Conservation (phyloP, 2,329 filamentous ascomycete genomes). For the Paracamarosporium sp. region DNA sequence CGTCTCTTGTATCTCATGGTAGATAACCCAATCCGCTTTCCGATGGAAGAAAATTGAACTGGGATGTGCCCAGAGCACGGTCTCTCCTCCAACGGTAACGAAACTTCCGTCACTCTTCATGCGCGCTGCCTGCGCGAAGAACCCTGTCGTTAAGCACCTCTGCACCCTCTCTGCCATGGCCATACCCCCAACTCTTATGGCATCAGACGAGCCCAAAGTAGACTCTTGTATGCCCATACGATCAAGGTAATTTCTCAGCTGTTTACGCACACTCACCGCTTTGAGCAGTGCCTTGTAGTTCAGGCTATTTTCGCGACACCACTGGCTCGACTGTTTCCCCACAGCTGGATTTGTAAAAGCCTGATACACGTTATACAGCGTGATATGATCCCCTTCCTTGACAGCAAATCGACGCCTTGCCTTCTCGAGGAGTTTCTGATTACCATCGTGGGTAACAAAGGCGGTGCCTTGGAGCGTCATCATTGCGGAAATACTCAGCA, state of each 20-base stretch:
- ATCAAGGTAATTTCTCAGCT: conserved; percentile 86
- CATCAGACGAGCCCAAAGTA: conserved; percentile 53
- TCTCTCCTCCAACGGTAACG: conserved; percentile 80
- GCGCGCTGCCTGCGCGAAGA: conserved; percentile 89
- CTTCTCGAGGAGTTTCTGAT: conserved; percentile 76
- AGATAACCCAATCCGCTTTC: conserved; percentile 96
- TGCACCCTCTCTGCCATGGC: conserved; percentile 76
- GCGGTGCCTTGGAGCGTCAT: conserved; percentile 81
- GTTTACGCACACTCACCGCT: conserved; percentile 84
- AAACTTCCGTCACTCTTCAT: conserved; percentile 96
- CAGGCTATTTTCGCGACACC: conserved; percentile 85
- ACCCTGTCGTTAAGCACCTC: conserved; percentile 85
- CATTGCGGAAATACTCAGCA: conserved; percentile 94
- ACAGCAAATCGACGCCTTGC: conserved; percentile 83
- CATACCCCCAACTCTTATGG: conserved; percentile 49
- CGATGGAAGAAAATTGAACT: conserved; percentile 95
- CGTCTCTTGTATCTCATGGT: conserved; percentile 91
- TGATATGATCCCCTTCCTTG: conserved; percentile 93
- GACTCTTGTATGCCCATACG: conserved; percentile 73
- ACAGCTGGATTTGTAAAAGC: conserved; percentile 75
- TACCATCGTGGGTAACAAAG: conserved; percentile 81
- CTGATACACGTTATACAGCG: conserved; percentile 91
- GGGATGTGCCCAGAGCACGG: conserved; percentile 84
- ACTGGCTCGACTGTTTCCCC: conserved; percentile 81
- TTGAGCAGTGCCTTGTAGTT: conserved; percentile 85